These are phyloP conservation scores for Syzygium aqueum DNA, from an alignment of 345 rosid genomes.

Conservation along the genomic window DNA sequence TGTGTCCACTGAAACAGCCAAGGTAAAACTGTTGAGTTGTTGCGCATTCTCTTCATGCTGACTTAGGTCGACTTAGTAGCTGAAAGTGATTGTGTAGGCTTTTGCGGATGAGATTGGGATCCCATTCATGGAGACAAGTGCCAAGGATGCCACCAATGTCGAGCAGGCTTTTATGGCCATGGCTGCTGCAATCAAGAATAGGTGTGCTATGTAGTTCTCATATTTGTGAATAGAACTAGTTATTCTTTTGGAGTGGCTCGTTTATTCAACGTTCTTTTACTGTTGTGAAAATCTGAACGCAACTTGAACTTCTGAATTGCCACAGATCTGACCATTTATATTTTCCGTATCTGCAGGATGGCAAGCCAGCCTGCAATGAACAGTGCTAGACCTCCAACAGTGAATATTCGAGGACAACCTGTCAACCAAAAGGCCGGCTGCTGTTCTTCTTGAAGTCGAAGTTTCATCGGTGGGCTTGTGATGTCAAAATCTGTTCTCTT, in stretches of 20 bases:
- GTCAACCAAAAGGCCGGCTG: constrained; percentile 91
- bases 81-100: constrained; percentile 20
- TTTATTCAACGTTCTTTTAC: not conserved
- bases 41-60: not conserved
- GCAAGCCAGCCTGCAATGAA: constrained; percentile 80
- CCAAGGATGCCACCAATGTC: constrained; percentile 57
- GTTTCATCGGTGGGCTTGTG: not conserved
- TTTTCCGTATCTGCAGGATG: constrained; percentile 46
- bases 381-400: constrained; percentile 80
- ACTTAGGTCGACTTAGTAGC: not conserved
- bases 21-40: constrained; percentile 25
- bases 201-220: constrained; percentile 14
- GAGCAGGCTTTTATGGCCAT: constrained; percentile 83
- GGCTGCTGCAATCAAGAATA: constrained; percentile 62
- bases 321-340: not conserved
- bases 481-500: constrained; percentile 9
- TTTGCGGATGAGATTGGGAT: constrained; percentile 75
- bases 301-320: not conserved
- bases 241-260: not conserved
- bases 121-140: constrained; percentile 77
- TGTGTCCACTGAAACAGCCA: constrained; percentile 55
- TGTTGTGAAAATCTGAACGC: not conserved
- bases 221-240: not conserved
- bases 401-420: constrained; percentile 91
- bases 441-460: constrained; percentile 59